Percentiles rank a stretch among this genome's conserved stretches.
Conservation (phyloP, 2,329 filamentous ascomycete genomes). For the Coniochaeta prunicola region DNA sequence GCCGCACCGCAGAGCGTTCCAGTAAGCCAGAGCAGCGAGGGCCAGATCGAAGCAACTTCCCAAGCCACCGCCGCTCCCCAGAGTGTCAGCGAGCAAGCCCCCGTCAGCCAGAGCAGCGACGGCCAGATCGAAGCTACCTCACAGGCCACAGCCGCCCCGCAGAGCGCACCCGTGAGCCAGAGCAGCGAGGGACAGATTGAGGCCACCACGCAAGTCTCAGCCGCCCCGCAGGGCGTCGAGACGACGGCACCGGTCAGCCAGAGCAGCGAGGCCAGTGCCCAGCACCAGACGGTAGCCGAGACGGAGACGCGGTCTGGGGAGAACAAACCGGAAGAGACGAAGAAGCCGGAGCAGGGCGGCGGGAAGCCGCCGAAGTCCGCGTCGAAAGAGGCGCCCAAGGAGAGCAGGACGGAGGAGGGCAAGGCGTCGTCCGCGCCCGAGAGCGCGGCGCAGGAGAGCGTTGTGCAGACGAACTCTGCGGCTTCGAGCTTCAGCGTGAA, state of each 20-base stretch:
- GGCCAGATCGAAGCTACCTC: not conserved
- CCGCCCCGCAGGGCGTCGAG: constrained; percentile 5
- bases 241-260: not conserved
- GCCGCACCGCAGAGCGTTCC: not conserved
- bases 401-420: not conserved
- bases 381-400: not conserved
- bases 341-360: not conserved
- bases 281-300: not conserved
- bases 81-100: constrained; percentile 25
- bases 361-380: not conserved
- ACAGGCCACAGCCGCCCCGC: not conserved
- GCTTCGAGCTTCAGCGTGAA: not conserved
- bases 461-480: not conserved
- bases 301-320: not conserved
- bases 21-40: not conserved
- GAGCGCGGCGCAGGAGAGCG: not conserved
- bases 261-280: not conserved
- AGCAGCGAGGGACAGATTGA: not conserved
- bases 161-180: not conserved
- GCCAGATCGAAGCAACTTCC: not conserved
- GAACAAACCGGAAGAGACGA: not conserved
- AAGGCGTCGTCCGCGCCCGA: not conserved
- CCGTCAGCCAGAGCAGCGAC: constrained; percentile 1
- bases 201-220: constrained; percentile 5
- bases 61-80: constrained; percentile 7